phyloP scores from a whole-genome alignment of 176 grass and related monocot genomes.

The Paspalum vaginatum region DNA sequence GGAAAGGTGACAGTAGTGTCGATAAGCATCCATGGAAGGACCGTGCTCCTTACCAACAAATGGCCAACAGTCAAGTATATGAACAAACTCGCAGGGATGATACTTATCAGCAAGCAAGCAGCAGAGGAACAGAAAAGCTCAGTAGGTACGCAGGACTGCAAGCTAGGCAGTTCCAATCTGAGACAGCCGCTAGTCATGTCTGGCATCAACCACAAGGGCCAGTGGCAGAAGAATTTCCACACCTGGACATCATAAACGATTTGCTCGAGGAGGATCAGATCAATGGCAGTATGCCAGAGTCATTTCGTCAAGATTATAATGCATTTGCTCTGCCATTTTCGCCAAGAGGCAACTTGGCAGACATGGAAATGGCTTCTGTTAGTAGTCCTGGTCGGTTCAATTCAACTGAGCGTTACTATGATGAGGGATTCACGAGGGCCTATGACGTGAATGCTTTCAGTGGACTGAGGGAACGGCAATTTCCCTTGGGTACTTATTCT shows the following conservation, averaged over 20 bases:
- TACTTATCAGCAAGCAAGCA: constrained; percentile 45
- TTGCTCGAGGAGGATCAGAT: constrained; percentile 82
- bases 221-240: constrained; percentile 67
- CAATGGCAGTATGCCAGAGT: constrained; percentile 47
- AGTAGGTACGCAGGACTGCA: constrained; percentile 37
- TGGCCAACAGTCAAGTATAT: constrained; percentile 33
- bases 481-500: constrained; percentile 40
- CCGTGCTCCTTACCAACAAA: constrained; percentile 39
- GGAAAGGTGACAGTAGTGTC: constrained; percentile 50
- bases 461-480: constrained; percentile 43
- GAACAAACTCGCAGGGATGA: constrained; percentile 44
- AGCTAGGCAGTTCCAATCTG: constrained; percentile 45
- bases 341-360: constrained; percentile 40
- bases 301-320: constrained; percentile 47
- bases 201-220: constrained; percentile 51
- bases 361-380: constrained; percentile 40
- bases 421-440: constrained; percentile 52
- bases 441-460: constrained; percentile 57
- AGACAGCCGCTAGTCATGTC: constrained; percentile 21
- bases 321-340: constrained; percentile 50
- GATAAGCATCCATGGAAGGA: constrained; percentile 48
- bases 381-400: constrained; percentile 44
- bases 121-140: constrained; percentile 45
- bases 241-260: constrained; percentile 93
- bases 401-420: constrained; percentile 51